Conservation (phyloP, 345 rosid genomes). For the Pistacia integerrima region DNA sequence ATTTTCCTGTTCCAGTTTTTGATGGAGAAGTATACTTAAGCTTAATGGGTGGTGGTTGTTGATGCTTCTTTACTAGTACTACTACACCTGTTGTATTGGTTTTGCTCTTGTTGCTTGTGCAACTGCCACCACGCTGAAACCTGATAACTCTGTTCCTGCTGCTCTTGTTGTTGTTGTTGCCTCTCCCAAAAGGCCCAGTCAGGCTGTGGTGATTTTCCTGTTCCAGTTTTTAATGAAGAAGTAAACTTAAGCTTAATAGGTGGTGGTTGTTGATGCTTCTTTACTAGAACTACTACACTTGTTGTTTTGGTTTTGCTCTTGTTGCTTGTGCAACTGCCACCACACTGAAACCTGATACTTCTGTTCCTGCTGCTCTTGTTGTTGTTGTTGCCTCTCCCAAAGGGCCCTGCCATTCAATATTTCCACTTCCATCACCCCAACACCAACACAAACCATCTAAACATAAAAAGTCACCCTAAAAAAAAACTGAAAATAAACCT, state of each 20-base stretch:
- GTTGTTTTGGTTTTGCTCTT: constrained; percentile 32
- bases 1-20: constrained; percentile 59
- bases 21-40: constrained; percentile 24
- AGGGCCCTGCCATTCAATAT: constrained; percentile 50
- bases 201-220: constrained; percentile 29
- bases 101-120: constrained; percentile 43
- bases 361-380: constrained; percentile 25
- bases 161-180: constrained; percentile 18
- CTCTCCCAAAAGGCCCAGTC: constrained; percentile 49
- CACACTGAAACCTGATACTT: constrained; percentile 41
- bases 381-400: constrained; percentile 42
- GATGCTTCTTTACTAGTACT: constrained; percentile 19
- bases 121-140: constrained; percentile 47
- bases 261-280: constrained; percentile 22
- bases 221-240: constrained; percentile 54
- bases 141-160: constrained; percentile 31
- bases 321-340: constrained; percentile 49
- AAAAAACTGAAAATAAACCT: constrained; percentile 14
- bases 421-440: constrained; percentile 45
- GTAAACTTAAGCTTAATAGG: constrained; percentile 20
- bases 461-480: neutral
- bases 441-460: constrained; percentile 19
- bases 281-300: constrained; percentile 16
- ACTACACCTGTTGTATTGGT: constrained; percentile 24
- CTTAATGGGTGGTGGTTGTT: constrained; percentile 18